Base-by-base conservation (phyloP, 768 basidiomycete species). In the Tricholoma sp. region DNA sequence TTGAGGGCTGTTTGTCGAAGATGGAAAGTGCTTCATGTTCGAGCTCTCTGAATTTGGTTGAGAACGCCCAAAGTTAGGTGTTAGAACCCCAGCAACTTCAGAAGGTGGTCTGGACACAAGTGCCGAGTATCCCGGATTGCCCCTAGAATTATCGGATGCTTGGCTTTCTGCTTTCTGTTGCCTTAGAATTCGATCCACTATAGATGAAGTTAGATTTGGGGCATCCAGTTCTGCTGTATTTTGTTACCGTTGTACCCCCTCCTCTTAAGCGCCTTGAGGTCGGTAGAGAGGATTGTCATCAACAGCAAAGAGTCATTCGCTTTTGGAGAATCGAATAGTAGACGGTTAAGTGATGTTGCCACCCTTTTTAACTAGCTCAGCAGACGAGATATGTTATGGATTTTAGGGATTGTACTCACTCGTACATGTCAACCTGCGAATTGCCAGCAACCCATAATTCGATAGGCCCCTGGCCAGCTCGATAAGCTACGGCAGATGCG, bases 231-330 rank as follows among this genome's bases (percentile, higher is more conserved):
- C 27, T 18, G 1, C 12, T 18, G 6, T 9, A 12, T 4, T 24
- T 39, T 14, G 43, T 50, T 54, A 89, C 91, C 88, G 64, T 94
- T 92, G 67, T 92, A 95, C 5, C 93, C 94, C 60, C 93, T 77
- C 37, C 93, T 76, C 64, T 85, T 87, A 60, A 97, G 69, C 2
- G 91, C 84, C 57, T 84, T 81, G 39, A 98, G 72, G 61, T 95
- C 92, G 0, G 95, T 98, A 0, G 93, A 92, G 16, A 99, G 78
- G 54, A 99, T 92, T 0, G 94, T 97, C 83, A 92, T 90, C 62
- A 98, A 88, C 7, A 98, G 69, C 6, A 99, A 76, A 0, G 90
- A 83, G 67, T 99, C 96, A 66, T 94, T 92, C 22, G 86, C 82
- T 69, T 89, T 88, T 2, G 85, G 85, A 7, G 83, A 79, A 55